Evolutionary conservation across 192 early-diverging fungal species (phyloP).

Genomic region (Coemansia sp.): DNA sequence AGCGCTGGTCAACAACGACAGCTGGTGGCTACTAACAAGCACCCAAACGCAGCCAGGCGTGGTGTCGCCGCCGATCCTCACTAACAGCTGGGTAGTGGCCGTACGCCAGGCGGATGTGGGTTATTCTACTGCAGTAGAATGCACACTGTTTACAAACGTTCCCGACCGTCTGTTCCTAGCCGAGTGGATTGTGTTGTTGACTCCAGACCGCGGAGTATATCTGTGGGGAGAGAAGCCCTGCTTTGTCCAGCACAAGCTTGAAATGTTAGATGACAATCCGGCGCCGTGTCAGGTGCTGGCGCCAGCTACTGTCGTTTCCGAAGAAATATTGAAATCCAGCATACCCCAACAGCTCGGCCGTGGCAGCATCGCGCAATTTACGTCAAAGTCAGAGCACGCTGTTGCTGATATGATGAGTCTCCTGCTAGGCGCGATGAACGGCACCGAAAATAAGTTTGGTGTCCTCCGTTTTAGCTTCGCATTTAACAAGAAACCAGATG

Average conservation of each 20-base stretch:
- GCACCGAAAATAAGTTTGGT: conserved; percentile 43
- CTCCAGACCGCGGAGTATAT: conserved; percentile 36
- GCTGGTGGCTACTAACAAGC: conserved; percentile 46
- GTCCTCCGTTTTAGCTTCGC: conserved; percentile 40
- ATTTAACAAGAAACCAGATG: conserved; percentile 11
- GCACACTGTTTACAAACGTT: conserved; percentile 21
- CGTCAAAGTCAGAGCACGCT: conserved; percentile 5
- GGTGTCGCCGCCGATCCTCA: conserved; percentile 26
- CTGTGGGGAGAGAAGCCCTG: conserved; percentile 20
- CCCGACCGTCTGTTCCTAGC: conserved; percentile 19
- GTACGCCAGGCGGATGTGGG: conserved; percentile 52
- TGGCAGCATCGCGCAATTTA: conserved; percentile 6
- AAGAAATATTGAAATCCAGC: conserved; percentile 15
- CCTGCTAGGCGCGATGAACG: conserved; percentile 24
- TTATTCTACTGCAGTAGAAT: conserved; percentile 34
- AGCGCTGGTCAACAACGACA: conserved; percentile 34
- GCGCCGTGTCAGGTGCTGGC: conserved; percentile 34
- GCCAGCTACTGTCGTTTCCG: conserved; percentile 18
- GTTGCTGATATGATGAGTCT: conserved; percentile 21
- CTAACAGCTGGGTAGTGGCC: conserved; percentile 34
- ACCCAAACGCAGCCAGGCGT: conserved; percentile 17
- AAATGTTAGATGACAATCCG: conserved; percentile 16
- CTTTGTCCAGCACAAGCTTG: conserved; percentile 12
- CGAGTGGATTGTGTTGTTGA: conserved; percentile 36
- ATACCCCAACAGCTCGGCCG: conserved; percentile 18